Evolutionary conservation across 768 basidiomycete species (phyloP).

Genomic region (Russula sp.): DNA sequence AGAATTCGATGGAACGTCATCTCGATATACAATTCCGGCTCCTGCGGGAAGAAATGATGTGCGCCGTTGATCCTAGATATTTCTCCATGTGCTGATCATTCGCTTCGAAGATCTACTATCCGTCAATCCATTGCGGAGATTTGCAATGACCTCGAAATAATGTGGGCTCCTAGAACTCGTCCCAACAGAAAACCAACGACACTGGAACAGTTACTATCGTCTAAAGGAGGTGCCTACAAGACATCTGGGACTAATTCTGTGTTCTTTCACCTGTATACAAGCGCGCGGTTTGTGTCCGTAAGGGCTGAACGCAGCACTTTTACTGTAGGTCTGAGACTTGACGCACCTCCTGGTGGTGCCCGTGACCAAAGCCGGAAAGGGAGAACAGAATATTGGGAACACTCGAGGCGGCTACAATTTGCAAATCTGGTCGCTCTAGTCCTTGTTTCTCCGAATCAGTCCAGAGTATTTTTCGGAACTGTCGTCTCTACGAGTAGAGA

Average conservation of each 20-base stretch:
- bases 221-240: slow-evolving; percentile 53
- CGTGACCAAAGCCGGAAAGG: slow-evolving; percentile 34
- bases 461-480: slow-evolving; percentile 46
- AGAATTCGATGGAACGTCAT: slow-evolving; percentile 55
- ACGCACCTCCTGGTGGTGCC: slow-evolving; percentile 53
- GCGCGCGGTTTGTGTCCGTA: slow-evolving; percentile 41
- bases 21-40: slow-evolving; percentile 72
- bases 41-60: slow-evolving; percentile 68
- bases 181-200: slow-evolving; percentile 30
- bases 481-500: slow-evolving; percentile 41
- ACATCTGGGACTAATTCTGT: slow-evolving; percentile 41
- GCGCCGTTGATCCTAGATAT: slow-evolving; percentile 22
- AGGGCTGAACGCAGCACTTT: slow-evolving; percentile 46
- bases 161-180: slow-evolving; percentile 1
- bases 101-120: slow-evolving; percentile 16
- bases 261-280: slow-evolving; percentile 59
- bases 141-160: slow-evolving; percentile 17
- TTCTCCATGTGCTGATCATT: background rate
- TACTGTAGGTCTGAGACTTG: slow-evolving; percentile 40
- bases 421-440: slow-evolving; percentile 62
- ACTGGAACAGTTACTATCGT: slow-evolving; percentile 40
- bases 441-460: slow-evolving; percentile 25
- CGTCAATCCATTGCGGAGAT: slow-evolving; percentile 18
- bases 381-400: slow-evolving; percentile 56
- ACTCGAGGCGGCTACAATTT: slow-evolving; percentile 50